These are phyloP conservation scores for Phytophthora pisi DNA, from an alignment of 352 stramenopile genomes.

Conservation along the genomic window DNA sequence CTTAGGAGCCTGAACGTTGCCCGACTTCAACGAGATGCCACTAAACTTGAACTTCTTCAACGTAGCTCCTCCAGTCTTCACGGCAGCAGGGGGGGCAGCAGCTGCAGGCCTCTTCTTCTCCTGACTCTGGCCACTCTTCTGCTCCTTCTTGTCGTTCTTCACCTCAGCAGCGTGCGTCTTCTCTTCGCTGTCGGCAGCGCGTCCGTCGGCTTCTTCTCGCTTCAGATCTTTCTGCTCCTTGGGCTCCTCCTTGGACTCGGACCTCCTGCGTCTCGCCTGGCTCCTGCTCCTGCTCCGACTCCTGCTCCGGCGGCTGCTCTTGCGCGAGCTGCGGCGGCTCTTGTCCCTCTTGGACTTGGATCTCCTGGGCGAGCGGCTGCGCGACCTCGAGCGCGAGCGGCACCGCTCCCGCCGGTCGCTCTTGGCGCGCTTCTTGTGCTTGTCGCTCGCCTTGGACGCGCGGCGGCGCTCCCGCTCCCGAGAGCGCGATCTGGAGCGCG, in stretches of 20 bases:
- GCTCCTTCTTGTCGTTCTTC: slow-evolving; percentile 4
- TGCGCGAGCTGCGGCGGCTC: slow-evolving; percentile 22
- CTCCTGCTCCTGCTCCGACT: slow-evolving; percentile 29
- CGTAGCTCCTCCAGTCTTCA: slow-evolving; percentile 19
- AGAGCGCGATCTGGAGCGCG: slow-evolving; percentile 50
- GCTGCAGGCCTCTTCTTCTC: slow-evolving; percentile 15
- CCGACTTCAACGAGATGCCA: slow-evolving; percentile 67
- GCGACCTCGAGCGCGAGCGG: slow-evolving; percentile 33
- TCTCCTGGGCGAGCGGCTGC: slow-evolving; percentile 38
- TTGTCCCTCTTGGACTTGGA: slow-evolving; percentile 38
- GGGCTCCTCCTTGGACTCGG: slow-evolving; percentile 34
- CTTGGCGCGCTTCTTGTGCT: slow-evolving; percentile 38
- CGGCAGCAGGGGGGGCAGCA: slow-evolving; percentile 2
- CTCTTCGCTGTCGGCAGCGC: too few relatives aligned
- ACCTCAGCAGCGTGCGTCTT: background rate
- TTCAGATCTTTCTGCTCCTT: slow-evolving; percentile 6
- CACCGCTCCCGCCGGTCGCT: slow-evolving; percentile 21
- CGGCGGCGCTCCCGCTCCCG: slow-evolving; percentile 26
- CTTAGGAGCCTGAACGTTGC: slow-evolving; percentile 4
- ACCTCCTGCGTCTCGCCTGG: slow-evolving; percentile 21
- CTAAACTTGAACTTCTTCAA: slow-evolving; percentile 74
- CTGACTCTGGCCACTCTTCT: background rate
- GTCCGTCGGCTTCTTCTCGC: background rate
- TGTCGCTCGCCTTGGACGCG: slow-evolving; percentile 31
- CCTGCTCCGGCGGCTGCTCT: slow-evolving; percentile 27